A percentile compares a stretch with the other conserved stretches of the same genome.
phyloP scores from a whole-genome alignment of 495 filamentous ascomycete genomes.

The Penicillium macrosclerotiorum region DNA sequence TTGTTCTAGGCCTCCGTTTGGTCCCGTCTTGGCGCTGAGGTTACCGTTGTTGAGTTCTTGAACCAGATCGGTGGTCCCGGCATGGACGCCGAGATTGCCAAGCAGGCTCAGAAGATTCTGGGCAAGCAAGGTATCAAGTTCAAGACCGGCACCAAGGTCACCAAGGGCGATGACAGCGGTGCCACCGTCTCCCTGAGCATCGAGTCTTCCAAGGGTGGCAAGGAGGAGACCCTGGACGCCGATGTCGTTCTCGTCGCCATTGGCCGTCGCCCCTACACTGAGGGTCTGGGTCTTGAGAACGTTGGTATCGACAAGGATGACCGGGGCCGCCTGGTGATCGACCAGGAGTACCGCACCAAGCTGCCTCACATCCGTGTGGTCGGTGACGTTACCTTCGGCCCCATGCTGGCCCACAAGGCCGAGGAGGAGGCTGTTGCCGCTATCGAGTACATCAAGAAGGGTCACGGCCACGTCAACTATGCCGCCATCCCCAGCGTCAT shows the following conservation, averaged over 20 bases:
- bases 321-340: slow-evolving; percentile 89
- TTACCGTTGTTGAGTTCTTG: slow-evolving; percentile 96
- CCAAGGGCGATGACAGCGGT: slow-evolving; percentile 75
- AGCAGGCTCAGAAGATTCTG: slow-evolving; percentile 88
- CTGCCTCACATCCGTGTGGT: slow-evolving; percentile 93
- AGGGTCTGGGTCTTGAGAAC: slow-evolving; percentile 87
- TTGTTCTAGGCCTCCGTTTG: slow-evolving; percentile 77
- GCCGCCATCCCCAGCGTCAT: slow-evolving; percentile 96
- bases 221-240: slow-evolving; percentile 85
- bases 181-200: slow-evolving; percentile 75
- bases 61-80: slow-evolving; percentile 95
- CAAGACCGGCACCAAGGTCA: slow-evolving; percentile 95
- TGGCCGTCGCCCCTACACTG: slow-evolving; percentile 91
- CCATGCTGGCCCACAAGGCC: slow-evolving; percentile 99
- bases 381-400: slow-evolving; percentile 95
- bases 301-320: slow-evolving; percentile 93
- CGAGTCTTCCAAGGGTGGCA: slow-evolving; percentile 94
- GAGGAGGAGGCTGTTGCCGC: slow-evolving; percentile 96
- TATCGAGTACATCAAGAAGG: slow-evolving; percentile 95
- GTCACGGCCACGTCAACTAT: slow-evolving; percentile 98
- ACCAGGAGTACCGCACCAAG: slow-evolving; percentile 98
- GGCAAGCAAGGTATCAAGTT: slow-evolving; percentile 98
- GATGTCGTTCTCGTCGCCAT: slow-evolving; percentile 98
- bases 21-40: slow-evolving; percentile 88
- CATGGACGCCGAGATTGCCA: slow-evolving; percentile 94